Percentiles rank a stretch among this genome's conserved stretches.
Evolutionary conservation across 768 basidiomycete genomes (phyloP).

Genomic region (Lactarius quietus): DNA sequence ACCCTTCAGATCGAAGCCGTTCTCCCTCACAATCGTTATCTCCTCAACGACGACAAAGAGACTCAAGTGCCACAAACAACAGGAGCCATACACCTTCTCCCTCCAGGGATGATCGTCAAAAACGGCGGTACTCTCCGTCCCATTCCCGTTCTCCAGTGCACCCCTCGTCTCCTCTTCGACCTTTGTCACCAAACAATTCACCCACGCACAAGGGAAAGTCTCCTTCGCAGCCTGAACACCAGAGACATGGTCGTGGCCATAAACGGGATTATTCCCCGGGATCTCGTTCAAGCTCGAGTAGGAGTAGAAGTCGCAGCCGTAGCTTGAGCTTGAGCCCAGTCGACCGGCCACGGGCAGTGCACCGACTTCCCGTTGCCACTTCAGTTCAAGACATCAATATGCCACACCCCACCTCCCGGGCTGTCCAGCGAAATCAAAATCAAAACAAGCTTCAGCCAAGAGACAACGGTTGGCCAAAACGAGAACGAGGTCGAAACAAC

Average conservation of each 20-base stretch:
- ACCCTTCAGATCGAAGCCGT: conserved; percentile 58
- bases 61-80: conserved; percentile 43
- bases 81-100: conserved; percentile 50
- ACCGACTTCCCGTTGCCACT: conserved; percentile 55
- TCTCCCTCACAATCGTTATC: conserved; percentile 61
- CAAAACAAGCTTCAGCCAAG: conserved; percentile 22
- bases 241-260: conserved; percentile 29
- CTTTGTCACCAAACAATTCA: conserved; percentile 19
- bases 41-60: conserved; percentile 55
- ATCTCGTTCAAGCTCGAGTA: conserved; percentile 52
- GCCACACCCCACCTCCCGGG: conserved; percentile 13
- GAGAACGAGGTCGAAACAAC: conserved; percentile 22
- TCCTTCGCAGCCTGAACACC: conserved; percentile 4
- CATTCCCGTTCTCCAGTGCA: conserved; percentile 31
- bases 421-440: conserved; percentile 15
- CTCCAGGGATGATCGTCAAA: conserved; percentile 40
- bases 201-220: conserved; percentile 15
- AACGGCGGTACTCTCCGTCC: conserved; percentile 31
- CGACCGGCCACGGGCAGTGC: conserved; percentile 51
- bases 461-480: conserved; percentile 28
- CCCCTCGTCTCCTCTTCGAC: conserved; percentile 17
- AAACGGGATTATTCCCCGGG: conserved; percentile 49
- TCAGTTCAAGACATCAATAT: conserved; percentile 35
- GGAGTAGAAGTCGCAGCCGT: conserved; percentile 47
- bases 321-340: conserved; percentile 44